phyloP scores from a whole-genome alignment of 208 protist genomes.

The Crithidia acanthocephali region DNA sequence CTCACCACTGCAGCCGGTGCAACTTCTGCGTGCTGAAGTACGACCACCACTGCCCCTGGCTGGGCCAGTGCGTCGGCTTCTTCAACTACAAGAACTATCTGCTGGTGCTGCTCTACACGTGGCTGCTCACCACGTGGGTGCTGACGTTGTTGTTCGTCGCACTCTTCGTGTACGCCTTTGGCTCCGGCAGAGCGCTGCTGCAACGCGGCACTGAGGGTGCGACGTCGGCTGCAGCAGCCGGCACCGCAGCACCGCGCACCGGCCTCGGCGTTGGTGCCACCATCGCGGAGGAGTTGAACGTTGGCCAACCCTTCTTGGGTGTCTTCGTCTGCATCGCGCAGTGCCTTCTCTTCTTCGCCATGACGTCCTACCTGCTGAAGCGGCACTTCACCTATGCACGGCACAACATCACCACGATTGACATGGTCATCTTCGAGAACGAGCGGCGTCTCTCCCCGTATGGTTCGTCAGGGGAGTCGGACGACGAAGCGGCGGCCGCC shows the following conservation, averaged over 20 bases:
- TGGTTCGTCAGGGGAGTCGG: slow-evolving; percentile 24
- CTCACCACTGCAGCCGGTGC: slow-evolving; percentile 92
- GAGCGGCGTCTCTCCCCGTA: slow-evolving; percentile 24
- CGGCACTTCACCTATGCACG: slow-evolving; percentile 74
- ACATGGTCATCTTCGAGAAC: slow-evolving; percentile 79
- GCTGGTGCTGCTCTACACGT: slow-evolving; percentile 78
- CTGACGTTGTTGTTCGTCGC: slow-evolving; percentile 53
- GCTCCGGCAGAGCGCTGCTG: not conserved
- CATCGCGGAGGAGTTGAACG: slow-evolving; percentile 56
- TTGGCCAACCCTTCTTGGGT: slow-evolving; percentile 73
- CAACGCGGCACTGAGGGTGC: not conserved
- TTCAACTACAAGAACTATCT: slow-evolving; percentile 94
- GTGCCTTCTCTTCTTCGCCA: slow-evolving; percentile 70
- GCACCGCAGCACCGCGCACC: not conserved
- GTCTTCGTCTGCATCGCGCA: slow-evolving; percentile 79
- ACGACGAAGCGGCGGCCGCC: slow-evolving; percentile 4
- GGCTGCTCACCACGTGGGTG: slow-evolving; percentile 75
- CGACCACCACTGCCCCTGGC: slow-evolving; percentile 95
- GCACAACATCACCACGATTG: slow-evolving; percentile 89
- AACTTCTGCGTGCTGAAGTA: slow-evolving; percentile 90
- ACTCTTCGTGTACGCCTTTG: slow-evolving; percentile 33
- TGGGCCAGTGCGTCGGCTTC: slow-evolving; percentile 92
- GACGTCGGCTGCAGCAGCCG: not conserved
- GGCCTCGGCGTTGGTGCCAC: slow-evolving; percentile 35
- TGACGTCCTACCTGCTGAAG: slow-evolving; percentile 67